Conservation (phyloP, 768 basidiomycete genomes). For the Royoungia palumana region DNA sequence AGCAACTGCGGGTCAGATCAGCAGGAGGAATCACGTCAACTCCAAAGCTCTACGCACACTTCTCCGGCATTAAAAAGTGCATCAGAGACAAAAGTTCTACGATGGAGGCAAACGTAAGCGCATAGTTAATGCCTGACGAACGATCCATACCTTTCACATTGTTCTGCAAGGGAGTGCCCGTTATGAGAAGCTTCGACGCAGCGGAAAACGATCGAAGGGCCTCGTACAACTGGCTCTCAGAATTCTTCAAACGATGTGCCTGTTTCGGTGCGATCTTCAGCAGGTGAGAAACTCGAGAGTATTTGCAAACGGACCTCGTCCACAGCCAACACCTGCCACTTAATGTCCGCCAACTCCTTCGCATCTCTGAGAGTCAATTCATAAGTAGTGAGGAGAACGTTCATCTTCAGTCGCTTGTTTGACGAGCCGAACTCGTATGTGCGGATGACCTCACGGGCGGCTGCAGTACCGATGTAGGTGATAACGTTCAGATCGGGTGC, state of each 20-base stretch:
- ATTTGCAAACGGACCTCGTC: constrained; percentile 67
- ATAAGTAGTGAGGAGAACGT: constrained; percentile 95
- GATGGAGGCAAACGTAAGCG: constrained; percentile 8
- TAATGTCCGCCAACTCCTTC: constrained; percentile 86
- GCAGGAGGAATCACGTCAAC: not conserved
- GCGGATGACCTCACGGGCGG: constrained; percentile 87
- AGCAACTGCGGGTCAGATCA: constrained; percentile 54
- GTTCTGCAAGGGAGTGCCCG: constrained; percentile 97
- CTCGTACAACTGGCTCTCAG: constrained; percentile 95
- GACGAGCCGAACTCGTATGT: constrained; percentile 87
- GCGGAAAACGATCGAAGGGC: constrained; percentile 86
- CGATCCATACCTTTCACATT: constrained; percentile 84
- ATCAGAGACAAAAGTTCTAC: constrained; percentile 92
- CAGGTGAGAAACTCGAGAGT: not conserved
- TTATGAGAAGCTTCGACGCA: constrained; percentile 92
- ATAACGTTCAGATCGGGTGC: constrained; percentile 96
- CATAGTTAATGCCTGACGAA: not conserved
- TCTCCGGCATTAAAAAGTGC: constrained; percentile 99
- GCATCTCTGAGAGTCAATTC: constrained; percentile 90
- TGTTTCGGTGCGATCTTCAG: constrained; percentile 30
- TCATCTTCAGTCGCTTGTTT: constrained; percentile 93
- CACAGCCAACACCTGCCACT: constrained; percentile 95
- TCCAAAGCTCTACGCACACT: constrained; percentile 56
- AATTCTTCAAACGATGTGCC: constrained; percentile 98
- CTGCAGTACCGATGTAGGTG: constrained; percentile 89